Percentiles rank a stretch among this genome's conserved stretches.
phyloP scores from a whole-genome alignment of 2,329 filamentous ascomycete genomes.

The Fusarium circinatum region DNA sequence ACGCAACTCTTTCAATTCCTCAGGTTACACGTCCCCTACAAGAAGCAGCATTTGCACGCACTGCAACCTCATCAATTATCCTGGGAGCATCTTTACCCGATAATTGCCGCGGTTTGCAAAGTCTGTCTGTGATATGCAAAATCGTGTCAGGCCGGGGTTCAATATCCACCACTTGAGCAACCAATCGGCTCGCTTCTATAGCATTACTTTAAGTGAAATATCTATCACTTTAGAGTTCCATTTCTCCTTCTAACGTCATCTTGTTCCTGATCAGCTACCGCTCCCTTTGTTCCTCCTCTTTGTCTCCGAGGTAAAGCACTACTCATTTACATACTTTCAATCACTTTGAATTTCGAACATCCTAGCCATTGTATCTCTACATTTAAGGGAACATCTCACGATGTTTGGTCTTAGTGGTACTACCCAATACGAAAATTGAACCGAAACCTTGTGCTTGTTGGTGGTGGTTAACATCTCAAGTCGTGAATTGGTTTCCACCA shows the following conservation, averaged over 20 bases:
- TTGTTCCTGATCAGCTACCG: not conserved
- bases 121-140: not conserved
- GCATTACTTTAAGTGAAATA: no score
- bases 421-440: not conserved
- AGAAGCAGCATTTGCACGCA: not conserved
- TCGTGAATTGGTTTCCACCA: no score
- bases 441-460: not conserved
- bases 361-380: not conserved
- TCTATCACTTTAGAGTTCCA: fast-evolving
- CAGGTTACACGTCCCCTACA: not conserved
- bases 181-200: not conserved
- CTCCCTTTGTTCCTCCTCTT: not conserved
- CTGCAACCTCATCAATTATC: not conserved
- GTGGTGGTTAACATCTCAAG: not conserved
- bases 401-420: no score
- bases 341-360: not conserved
- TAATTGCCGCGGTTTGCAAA: not conserved
- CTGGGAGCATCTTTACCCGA: not conserved
- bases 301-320: not conserved
- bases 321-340: no score
- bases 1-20: not conserved
- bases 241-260: not conserved
- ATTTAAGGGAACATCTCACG: not conserved
- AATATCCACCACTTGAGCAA: not conserved
- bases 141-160: not conserved